Evolutionary conservation across 140 eudicot genomes (phyloP), one percentile per base, ranked within the genome.

Genomic region (Senecio squalidus): DNA sequence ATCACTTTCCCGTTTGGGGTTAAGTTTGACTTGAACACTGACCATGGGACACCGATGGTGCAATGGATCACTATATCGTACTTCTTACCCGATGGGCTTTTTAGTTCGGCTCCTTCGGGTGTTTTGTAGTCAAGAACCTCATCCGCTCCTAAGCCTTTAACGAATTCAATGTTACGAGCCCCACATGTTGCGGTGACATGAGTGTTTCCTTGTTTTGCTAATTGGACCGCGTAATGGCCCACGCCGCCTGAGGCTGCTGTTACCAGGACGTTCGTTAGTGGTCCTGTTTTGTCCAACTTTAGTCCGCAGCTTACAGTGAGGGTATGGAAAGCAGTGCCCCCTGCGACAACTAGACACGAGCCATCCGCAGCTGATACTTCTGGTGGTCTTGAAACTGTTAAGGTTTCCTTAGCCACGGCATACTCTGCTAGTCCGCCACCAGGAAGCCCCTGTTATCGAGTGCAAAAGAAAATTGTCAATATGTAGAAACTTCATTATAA

Each of bases 231-330:
- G 3, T 78, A 83, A 68, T 87, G 96, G 20, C 96, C 96, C 20
- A 87, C 96, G 0, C 96, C 96, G 1, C 96, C 96, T 4, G 96
- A 87, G 2, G 81, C 96, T 1, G 89, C 89, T 0, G 96, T 87
- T 48, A 87, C 50, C 2, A 87, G 84, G 22, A 87, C 58, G 54
- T 83, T 87, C 48, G 75, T 74, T 38, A 34, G 70, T 7, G 81
- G 79, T 21, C 78, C 77, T 6, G 53, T 87, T 26, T 72, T 76
- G 9, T 83, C 94, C 1, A 87, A 82, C 53, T 80, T 80, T 21
- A 87, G 55, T 4, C 84, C 85, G 0, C 71, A 73, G 2, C 72
- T 46, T 30, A 57, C 63, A 9, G 86, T 80, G 6, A 83, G 82
- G 53, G 81, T 61, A 58, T 62, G 82, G 41, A 77, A 76, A 38